Evolutionary conservation across 257 asterid species (phyloP), one percentile per base, ranked within the genome.

Genomic region (Capsicum pubescens): DNA sequence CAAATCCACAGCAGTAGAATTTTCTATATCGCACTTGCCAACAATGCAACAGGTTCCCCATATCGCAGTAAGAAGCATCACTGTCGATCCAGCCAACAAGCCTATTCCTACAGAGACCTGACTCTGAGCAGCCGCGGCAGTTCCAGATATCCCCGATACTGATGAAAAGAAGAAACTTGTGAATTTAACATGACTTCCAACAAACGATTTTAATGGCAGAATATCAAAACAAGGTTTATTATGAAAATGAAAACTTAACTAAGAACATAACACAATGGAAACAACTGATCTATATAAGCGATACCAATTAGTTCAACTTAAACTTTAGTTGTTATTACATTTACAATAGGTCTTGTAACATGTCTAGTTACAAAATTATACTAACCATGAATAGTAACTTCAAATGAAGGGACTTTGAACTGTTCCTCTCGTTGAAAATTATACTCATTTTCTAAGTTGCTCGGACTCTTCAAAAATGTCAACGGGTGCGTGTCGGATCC

Each of bases 91-190:
- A 80, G 99, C 99, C 44, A 94, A 84, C 87, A 96, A 91, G n/a
- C 98, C 99, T 89, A 96, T 94, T 80, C 98, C 99, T 17, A 94
- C 97, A 3, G 98, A 95, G 32, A 96, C 99, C 90, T 96, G 98
- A 86, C 94, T 89, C 89, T 94, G 99, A 21, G 98, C 99, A 60
- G 87, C 87, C 85, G 95, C 97, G 9, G 79, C 8, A 88, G 87
- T 90, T 85, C 98, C 98, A 13, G 98, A 91, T 81, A 96, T 81
- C 81, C 99, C 98, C 50, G 99, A 96, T 56, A 94, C 99, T 96
- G 92, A 80, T 52, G 46, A 48, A 71, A 84, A 77, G 14, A 63
- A 11, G 69, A 68, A 57, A 61, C 42, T 44, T 6, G n/a, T 54
- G 11, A 79, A 57, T 46, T 69, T 17, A 44, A 63, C 69, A 71